Conservation (phyloP, 2,329 filamentous ascomycete genomes). For the Colletotrichum chrysophilum region DNA sequence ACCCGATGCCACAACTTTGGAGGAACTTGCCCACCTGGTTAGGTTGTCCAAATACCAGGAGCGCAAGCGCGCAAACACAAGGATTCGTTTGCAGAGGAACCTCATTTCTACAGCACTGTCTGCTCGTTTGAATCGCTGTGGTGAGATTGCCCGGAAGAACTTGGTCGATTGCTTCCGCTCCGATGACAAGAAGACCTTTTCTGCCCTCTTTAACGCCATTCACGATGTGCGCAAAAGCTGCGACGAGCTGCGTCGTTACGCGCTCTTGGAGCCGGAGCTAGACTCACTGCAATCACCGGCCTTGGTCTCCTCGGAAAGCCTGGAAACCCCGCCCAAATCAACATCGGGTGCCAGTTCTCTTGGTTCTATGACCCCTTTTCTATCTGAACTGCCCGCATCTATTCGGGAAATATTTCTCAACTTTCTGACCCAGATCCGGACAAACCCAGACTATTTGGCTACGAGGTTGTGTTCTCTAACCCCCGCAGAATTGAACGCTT, state of each 20-base stretch:
- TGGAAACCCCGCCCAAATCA: constrained; percentile 11
- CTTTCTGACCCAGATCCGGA: constrained; percentile 82
- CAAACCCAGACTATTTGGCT: constrained; percentile 87
- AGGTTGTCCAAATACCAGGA: constrained; percentile 82
- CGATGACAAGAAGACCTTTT: constrained; percentile 81
- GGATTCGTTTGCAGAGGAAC: constrained; percentile 75
- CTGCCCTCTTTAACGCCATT: constrained; percentile 75
- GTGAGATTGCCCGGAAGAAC: constrained; percentile 76
- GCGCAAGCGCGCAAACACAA: constrained; percentile 76
- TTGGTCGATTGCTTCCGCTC: constrained; percentile 79
- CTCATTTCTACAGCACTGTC: constrained; percentile 78
- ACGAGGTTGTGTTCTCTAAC: constrained; percentile 79
- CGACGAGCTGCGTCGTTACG: constrained; percentile 73
- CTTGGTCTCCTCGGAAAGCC: constrained; percentile 40
- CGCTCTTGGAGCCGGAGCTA: constrained; percentile 74
- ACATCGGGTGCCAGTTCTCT: constrained; percentile 39
- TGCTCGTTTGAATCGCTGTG: constrained; percentile 75
- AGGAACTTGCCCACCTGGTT: constrained; percentile 80
- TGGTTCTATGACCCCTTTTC: constrained; percentile 58
- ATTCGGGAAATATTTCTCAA: constrained; percentile 77
- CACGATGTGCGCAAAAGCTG: constrained; percentile 81
- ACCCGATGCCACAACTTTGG: constrained; percentile 71
- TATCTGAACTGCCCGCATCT: constrained; percentile 77
- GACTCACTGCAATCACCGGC: constrained; percentile 61
- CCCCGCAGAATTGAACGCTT: constrained; percentile 75